Base-by-base conservation (phyloP, 1,284 basidiomycete genomes). In the Microbotryum violaceum region DNA sequence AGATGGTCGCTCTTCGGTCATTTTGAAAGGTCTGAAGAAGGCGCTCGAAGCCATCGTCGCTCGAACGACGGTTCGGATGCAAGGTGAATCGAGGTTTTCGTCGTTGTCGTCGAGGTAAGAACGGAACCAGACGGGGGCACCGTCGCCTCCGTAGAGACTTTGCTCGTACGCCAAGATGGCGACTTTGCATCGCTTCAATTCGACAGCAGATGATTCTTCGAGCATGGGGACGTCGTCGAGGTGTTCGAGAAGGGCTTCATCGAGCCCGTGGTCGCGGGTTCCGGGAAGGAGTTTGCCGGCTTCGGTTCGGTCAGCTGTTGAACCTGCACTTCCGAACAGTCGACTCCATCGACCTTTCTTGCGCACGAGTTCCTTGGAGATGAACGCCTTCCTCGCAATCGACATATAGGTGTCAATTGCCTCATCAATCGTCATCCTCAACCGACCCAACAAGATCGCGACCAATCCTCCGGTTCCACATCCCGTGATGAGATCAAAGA, bases 401-500 rank as follows among this genome's bases (percentile, higher is more conserved):
- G 31, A 46, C 8, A 49, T 16, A 55, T 65, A 68, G 16, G 64
- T 45, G 6, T 58, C 49, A 44, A 67, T 64, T 0, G 67, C 61
- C 1, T 56, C 60, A 23, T 49, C 53, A 42, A 63, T 25, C 25
- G 42, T 45, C 20, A 68, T 49, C 1, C 54, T 52, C 10, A 63
- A 25, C 23, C 61, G 56, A 42, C 69, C 69, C 42, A 70, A 51
- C 25, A 70, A 52, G 37, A 70, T 29, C 0, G 69, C 67, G 46
- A 68, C 63, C 45, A 70, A 58, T 0, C 64, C 67, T 4, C 67
- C 65, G 3, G 67, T 62, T 4, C 64, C 63, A 9, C 62, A 54
- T 14, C 69, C 69, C 48, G 58, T 61, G n/a, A 70, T 64, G 45
- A 70, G 58, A 48, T 65, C 65, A 45, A 70, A 70, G 7, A 60